phyloP scores from a whole-genome alignment of 768 basidiomycete genomes.

The Trametes cubensis region DNA sequence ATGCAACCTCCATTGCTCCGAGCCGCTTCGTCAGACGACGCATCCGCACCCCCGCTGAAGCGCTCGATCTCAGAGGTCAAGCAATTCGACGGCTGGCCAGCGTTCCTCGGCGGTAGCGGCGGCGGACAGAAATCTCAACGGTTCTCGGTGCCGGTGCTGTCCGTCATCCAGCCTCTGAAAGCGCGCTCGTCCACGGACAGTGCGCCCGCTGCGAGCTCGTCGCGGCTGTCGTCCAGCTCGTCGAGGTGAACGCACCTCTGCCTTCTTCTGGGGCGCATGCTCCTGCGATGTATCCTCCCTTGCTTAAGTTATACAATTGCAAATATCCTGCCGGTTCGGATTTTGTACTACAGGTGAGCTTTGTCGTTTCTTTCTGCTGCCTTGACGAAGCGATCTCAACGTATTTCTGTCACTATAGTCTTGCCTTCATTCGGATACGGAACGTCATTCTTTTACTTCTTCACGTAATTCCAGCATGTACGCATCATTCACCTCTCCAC shows the following conservation, averaged over 20 bases:
- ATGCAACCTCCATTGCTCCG: constrained; percentile 26
- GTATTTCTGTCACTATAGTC: no score
- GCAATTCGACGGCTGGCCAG: constrained; percentile 28
- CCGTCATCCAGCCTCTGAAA: constrained; percentile 14
- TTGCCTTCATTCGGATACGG: no score
- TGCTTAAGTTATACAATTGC: constrained; percentile 6
- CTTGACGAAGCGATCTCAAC: no score
- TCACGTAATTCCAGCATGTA: no score
- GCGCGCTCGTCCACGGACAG: constrained; percentile 17
- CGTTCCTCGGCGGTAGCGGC: constrained; percentile 5
- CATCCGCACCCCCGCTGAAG: constrained; percentile 9
- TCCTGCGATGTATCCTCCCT: background rate
- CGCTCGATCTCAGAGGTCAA: constrained; percentile 24
- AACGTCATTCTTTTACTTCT: no score
- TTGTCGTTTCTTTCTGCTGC: no score
- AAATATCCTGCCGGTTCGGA: constrained; percentile 11
- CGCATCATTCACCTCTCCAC: no score
- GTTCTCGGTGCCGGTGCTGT: constrained; percentile 22
- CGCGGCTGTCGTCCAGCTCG: constrained; percentile 11
- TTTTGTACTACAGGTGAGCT: constrained; percentile 8
- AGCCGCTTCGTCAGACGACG: constrained; percentile 6
- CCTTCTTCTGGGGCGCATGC: no score
- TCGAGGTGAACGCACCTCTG: background rate
- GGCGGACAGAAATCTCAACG: constrained; percentile 14
- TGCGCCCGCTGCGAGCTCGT: constrained; percentile 13